Percentiles rank a stretch among this genome's conserved stretches.
Conservation (phyloP, 2,329 filamentous ascomycete species). For the Cercospora sp. region DNA sequence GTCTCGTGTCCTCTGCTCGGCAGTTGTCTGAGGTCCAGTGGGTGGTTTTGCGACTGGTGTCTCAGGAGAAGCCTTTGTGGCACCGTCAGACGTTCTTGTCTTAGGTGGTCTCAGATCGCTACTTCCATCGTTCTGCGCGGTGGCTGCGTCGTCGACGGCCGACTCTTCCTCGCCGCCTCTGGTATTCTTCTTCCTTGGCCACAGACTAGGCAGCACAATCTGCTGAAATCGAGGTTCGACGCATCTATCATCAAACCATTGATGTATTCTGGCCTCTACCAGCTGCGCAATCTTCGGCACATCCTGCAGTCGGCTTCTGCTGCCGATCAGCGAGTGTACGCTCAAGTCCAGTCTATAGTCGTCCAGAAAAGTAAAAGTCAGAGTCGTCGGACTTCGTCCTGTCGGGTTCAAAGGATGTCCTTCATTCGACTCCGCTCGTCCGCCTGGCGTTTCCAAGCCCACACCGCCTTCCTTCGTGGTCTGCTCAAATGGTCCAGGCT, state of each 20-base stretch:
- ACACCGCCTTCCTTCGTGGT: conserved; percentile 9
- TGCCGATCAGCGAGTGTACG: conserved; percentile 75
- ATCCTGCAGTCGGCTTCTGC: conserved; percentile 76
- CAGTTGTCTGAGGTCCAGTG: conserved; percentile 30
- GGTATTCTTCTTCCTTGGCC: conserved; percentile 82
- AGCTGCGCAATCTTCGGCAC: conserved; percentile 86
- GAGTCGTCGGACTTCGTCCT: conserved; percentile 62
- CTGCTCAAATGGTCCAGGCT: conserved; percentile 39
- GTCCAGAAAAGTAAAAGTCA: conserved; percentile 91
- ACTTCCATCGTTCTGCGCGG: conserved; percentile 22
- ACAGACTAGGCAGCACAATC: conserved; percentile 77
- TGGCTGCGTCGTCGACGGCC: conserved; percentile 43
- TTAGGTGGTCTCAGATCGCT: conserved; percentile 16
- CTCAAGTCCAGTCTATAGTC: conserved; percentile 84
- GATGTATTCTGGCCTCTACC: conserved; percentile 74
- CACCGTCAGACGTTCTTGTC: conserved; percentile 12
- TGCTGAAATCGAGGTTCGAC: conserved; percentile 86
- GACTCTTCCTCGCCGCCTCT: conserved; percentile 65
- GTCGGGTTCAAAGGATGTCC: conserved; percentile 46
- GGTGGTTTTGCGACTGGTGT: conserved; percentile 11
- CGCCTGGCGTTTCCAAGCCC: conserved; percentile 13
- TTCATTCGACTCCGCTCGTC: conserved; percentile 35
- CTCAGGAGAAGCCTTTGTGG: conserved; percentile 11
- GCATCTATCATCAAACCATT: conserved; percentile 84
- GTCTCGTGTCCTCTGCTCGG: conserved; percentile 39